These are phyloP conservation scores for Cardamine chenopodiifolia DNA, from an alignment of 345 rosid species.

Conservation along the genomic window DNA sequence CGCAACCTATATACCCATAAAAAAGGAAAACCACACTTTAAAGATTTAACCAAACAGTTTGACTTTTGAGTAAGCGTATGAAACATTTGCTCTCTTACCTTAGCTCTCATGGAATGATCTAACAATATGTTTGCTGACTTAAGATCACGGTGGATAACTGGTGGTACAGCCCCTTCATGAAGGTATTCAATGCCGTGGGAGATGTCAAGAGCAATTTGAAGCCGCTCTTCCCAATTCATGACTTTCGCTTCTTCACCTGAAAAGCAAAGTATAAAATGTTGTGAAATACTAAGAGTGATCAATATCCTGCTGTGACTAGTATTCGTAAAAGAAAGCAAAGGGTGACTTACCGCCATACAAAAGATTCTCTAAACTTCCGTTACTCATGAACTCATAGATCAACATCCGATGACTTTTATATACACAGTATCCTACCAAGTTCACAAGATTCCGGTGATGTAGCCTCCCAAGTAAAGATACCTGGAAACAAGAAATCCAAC, in stretches of 20 bases:
- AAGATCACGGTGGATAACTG: conserved; percentile 94
- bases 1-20: conserved; percentile 66
- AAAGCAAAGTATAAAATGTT: conserved; percentile 5
- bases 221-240: conserved; percentile 83
- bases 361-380: conserved; percentile 84
- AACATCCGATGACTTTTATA: conserved; percentile 84
- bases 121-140: conserved; percentile 89
- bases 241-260: conserved; percentile 54
- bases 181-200: conserved; percentile 95
- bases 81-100: conserved; percentile 50
- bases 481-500: conserved; percentile 47
- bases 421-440: conserved; percentile 82
- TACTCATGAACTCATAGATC: conserved; percentile 95
- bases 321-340: background rate
- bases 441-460: conserved; percentile 96
- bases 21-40: background rate
- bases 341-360: conserved; percentile 64
- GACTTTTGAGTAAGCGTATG: background rate
- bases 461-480: conserved; percentile 87
- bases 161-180: conserved; percentile 97
- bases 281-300: conserved; percentile 12
- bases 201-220: conserved; percentile 82
- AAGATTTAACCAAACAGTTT: conserved; percentile 5
- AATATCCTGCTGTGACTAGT: background rate
- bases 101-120: conserved; percentile 88